Base-by-base conservation (phyloP, 2,329 filamentous ascomycete species). In the Phaeophleospora eucalypticola region DNA sequence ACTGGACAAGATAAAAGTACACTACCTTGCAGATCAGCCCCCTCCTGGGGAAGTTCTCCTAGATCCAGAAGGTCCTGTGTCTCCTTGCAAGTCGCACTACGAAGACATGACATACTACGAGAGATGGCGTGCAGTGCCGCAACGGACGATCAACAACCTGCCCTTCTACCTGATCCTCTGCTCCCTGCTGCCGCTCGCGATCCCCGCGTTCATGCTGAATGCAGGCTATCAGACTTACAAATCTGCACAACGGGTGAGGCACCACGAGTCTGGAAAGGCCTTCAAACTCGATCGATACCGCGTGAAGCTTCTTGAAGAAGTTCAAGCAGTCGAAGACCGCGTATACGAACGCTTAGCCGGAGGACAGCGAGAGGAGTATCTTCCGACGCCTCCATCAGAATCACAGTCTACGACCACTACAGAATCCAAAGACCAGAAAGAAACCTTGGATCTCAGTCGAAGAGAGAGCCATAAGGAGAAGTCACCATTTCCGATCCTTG, bases 321-420 rank as follows among this genome's bases (percentile, higher is more conserved):
- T 90, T 18, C 84, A 85, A 34, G 81, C 80, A 46, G 84, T 83
- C 18, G 84, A 91, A 12, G 89, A 95, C 61, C 81, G 84, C 41
- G 82, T 83, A 2, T 89, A 88, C 59, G 87, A 89, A 65, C 80
- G 81, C 33, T 73, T 88, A 39, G 87, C 85, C 62, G 80, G 76
- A 53, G 73, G 79, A 2, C 84, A 88, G 18, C 46, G 48, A 41
- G 81, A 89, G 50, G 83, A 87, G 40, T 94, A 87, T 58, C 75
- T 94, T 1, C 77, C 77, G 2, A 69, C 73, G 1, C 65, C 65
- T n/a, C 61, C 63, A 2, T 61, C 65, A 0, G 65, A 67, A 35
- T 48, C 58, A 52, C 44, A 36, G n/a, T 40, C 44, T 24, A 40
- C 44, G 9, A 35, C 24, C 3, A 19, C 12, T 17, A 41, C 20